Evolutionary conservation across 1,284 basidiomycete genomes (phyloP).

Genomic region (Ceratobasidium theobromae): DNA sequence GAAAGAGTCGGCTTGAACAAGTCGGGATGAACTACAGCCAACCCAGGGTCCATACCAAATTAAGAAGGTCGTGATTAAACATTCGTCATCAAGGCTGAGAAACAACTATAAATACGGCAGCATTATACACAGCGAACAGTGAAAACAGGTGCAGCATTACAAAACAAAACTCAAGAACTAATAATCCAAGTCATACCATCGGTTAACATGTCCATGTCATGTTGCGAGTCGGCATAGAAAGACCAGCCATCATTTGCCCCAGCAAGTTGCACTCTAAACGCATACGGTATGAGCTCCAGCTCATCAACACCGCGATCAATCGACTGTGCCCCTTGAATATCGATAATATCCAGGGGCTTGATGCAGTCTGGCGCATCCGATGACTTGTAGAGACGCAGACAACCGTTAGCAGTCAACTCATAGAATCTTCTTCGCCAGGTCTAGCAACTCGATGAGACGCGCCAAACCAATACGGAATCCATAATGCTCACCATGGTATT

Average conservation of each 20-base stretch:
- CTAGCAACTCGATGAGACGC: neutral
- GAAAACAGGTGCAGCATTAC: neutral
- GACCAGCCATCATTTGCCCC: constrained; percentile 55
- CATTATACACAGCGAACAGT: neutral
- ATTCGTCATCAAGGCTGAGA: neutral
- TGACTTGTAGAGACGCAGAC: constrained; percentile 56
- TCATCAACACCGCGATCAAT: constrained; percentile 71
- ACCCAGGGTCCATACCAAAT: constrained; percentile 8
- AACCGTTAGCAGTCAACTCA: constrained; percentile 52
- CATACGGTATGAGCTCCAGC: constrained; percentile 64
- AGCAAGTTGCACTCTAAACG: constrained; percentile 65
- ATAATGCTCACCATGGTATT: constrained; percentile 47
- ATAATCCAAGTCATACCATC: constrained; percentile 14
- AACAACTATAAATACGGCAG: neutral
- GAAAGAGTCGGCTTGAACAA: constrained; percentile 4
- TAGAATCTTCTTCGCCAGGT: constrained; percentile 67
- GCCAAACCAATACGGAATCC: neutral
- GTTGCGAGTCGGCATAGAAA: constrained; percentile 64
- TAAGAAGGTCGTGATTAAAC: neutral
- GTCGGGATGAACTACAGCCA: neutral
- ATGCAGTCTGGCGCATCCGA: constrained; percentile 57
- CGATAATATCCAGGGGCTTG: constrained; percentile 52
- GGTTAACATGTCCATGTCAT: constrained; percentile 56
- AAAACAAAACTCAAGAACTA: neutral
- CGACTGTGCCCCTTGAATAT: constrained; percentile 47